Percentiles rank a stretch among this genome's conserved stretches.
Evolutionary conservation across 805 yeast genomes (phyloP).

Genomic region (Ascoidea asiatica): DNA sequence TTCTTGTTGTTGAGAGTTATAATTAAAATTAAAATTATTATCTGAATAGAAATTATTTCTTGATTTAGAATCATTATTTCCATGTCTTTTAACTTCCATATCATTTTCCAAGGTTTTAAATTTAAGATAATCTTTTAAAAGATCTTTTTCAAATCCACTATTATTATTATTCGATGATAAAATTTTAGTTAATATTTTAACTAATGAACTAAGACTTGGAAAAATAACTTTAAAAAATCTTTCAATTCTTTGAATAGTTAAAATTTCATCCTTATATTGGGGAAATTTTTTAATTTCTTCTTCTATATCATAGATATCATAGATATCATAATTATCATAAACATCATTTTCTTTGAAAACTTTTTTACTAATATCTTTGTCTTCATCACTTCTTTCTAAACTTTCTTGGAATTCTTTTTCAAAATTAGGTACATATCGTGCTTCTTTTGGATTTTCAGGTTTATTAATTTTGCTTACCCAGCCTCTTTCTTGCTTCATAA

Average conservation of each 20-base stretch:
- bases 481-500: conserved; percentile 65
- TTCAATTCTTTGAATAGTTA: conserved; percentile 43
- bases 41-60: not conserved
- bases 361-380: conserved; percentile 15
- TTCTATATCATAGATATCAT: conserved; percentile 15
- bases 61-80: not conserved
- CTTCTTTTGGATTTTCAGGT: conserved; percentile 5
- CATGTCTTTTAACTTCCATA: not conserved
- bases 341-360: conserved; percentile 20
- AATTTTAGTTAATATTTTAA: conserved; percentile 48
- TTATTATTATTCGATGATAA: conserved; percentile 35
- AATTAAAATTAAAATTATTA: not conserved
- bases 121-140: conserved; percentile 21
- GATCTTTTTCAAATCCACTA: conserved; percentile 13
- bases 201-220: conserved; percentile 46
- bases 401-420: conserved; percentile 5
- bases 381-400: conserved; percentile 17
- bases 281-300: conserved; percentile 22
- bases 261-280: conserved; percentile 21
- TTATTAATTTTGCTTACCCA: conserved; percentile 20
- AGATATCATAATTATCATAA: conserved; percentile 14
- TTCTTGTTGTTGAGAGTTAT: conserved; percentile 1
- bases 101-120: conserved; percentile 17
- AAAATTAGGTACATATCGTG: not conserved
- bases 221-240: conserved; percentile 38